phyloP scores from a whole-genome alignment of 1,284 basidiomycete species.

The Porogramme epimiltina region DNA sequence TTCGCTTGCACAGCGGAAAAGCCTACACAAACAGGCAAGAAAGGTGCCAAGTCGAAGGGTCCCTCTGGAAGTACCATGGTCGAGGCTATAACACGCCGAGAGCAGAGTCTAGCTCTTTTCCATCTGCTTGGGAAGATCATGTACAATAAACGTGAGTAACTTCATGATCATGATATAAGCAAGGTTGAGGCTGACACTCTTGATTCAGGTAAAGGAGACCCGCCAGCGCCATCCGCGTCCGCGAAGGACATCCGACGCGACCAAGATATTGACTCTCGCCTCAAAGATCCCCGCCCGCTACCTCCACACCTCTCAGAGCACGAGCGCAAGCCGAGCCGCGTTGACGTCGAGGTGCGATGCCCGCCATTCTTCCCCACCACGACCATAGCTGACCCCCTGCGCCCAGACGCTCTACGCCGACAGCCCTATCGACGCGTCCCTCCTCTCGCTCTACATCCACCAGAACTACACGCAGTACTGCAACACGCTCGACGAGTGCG shows the following conservation, averaged over 20 bases:
- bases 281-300: conserved; percentile 54
- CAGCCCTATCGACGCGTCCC: conserved; percentile 87
- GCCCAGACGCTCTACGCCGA: conserved; percentile 78
- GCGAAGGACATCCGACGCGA: conserved; percentile 61
- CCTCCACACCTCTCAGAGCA: conserved; percentile 62
- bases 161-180: too few relatives aligned
- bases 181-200: neutral
- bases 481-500: conserved; percentile 75
- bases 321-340: conserved; percentile 71
- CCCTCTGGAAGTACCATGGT: conserved; percentile 42
- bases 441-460: conserved; percentile 90
- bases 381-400: too few relatives aligned
- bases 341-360: conserved; percentile 71
- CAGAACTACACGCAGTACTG: conserved; percentile 92
- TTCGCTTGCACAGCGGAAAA: conserved; percentile 53
- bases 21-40: neutral
- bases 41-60: conserved; percentile 19
- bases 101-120: conserved; percentile 87
- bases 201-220: conserved; percentile 70
- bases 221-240: conserved; percentile 50
- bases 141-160: conserved; percentile 87
- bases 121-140: conserved; percentile 93
- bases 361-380: neutral
- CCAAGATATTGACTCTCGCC: conserved; percentile 50
- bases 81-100: conserved; percentile 77